A percentile compares a stretch with the other conserved stretches of the same genome.
Evolutionary conservation across 2,329 filamentous ascomycete genomes (phyloP).

Genomic region (Cordyceps cateniannulata): DNA sequence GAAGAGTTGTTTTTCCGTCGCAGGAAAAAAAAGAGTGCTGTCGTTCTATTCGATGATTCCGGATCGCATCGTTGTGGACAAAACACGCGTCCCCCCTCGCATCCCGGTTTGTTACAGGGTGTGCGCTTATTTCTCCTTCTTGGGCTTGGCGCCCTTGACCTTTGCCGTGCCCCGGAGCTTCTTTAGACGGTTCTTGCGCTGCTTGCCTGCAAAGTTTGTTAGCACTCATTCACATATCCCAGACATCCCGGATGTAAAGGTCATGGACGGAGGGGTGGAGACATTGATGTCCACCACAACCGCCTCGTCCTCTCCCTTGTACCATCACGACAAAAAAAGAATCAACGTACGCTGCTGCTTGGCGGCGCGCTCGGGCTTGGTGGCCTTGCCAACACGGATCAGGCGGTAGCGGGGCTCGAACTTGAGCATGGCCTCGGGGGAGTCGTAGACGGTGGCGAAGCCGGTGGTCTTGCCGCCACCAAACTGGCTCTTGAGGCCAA

Average conservation of each 20-base stretch:
- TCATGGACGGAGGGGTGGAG: no score
- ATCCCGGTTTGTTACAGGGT: conserved; percentile 16
- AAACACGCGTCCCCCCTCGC: neutral
- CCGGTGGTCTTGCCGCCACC: conserved; percentile 99
- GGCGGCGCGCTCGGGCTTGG: conserved; percentile 94
- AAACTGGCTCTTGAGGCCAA: conserved; percentile 97
- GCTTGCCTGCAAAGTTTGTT: conserved; percentile 70
- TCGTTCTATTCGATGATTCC: neutral
- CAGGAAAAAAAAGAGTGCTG: neutral
- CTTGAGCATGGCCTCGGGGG: conserved; percentile 97
- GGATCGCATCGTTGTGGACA: neutral
- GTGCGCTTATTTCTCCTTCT: conserved; percentile 81
- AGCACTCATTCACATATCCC: conserved; percentile 12
- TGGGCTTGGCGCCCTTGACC: conserved; percentile 90
- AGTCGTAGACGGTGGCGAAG: conserved; percentile 98
- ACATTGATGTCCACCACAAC: neutral
- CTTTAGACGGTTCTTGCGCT: conserved; percentile 99
- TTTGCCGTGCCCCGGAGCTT: conserved; percentile 96
- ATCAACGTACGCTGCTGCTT: conserved; percentile 93
- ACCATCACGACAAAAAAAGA: neutral
- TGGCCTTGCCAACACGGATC: conserved; percentile 84
- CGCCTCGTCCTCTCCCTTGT: neutral
- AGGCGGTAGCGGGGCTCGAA: conserved; percentile 99
- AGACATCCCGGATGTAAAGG: no score
- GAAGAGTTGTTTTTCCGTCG: neutral